A percentile compares a stretch with the other conserved stretches of the same genome.
phyloP scores from a whole-genome alignment of 2,329 filamentous ascomycete genomes.

The Ciborinia camelliae region DNA sequence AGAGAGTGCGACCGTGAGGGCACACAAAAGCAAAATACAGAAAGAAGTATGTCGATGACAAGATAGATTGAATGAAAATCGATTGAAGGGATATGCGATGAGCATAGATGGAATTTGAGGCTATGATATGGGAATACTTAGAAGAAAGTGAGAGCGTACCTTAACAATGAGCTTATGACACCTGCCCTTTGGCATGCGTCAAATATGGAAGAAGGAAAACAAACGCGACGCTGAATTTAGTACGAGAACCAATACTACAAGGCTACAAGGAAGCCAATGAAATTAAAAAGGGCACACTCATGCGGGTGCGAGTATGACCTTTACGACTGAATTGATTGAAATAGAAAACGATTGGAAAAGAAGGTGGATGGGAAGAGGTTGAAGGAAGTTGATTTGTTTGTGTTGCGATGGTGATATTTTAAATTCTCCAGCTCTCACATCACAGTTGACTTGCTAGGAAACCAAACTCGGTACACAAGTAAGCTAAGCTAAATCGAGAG shows the following conservation, averaged over 20 bases:
- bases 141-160: not conserved
- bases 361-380: not conserved
- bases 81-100: not conserved
- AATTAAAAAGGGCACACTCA: not conserved
- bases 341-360: not conserved
- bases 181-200: not conserved
- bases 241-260: not conserved
- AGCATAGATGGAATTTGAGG: not conserved
- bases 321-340: not conserved
- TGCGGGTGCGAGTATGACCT: not conserved
- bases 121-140: not conserved
- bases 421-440: too few species aligned
- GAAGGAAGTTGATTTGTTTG: not conserved
- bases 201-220: not conserved
- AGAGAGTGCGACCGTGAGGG: not conserved
- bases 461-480: not conserved
- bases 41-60: not conserved
- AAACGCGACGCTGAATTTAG: not conserved
- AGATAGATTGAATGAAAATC: not conserved
- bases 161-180: not conserved
- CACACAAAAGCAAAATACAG: not conserved
- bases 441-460: not conserved
- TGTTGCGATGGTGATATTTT: not conserved
- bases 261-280: not conserved
- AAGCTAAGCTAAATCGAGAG: not conserved